Conservation (phyloP, 1,284 basidiomycete genomes). For the Sporisorium scitamineum region DNA sequence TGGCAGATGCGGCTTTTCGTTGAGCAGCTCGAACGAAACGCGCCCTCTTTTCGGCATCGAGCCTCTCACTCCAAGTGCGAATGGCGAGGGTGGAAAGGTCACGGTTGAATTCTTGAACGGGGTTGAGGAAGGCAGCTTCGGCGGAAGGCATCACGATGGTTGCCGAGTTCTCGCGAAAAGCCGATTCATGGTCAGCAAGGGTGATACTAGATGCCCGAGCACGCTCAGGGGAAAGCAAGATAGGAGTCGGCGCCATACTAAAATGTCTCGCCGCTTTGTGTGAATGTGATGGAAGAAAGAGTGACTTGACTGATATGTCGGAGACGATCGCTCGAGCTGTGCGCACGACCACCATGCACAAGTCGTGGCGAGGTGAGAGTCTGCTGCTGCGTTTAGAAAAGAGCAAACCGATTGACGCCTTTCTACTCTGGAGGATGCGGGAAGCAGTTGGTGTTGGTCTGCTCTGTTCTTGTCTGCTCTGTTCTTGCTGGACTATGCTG, state of each 20-base stretch:
- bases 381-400: background rate
- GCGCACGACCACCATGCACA: conserved; percentile 29
- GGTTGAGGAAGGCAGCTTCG: conserved; percentile 84
- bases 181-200: conserved; percentile 55
- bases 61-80: conserved; percentile 81
- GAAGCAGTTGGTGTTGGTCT: too few species aligned
- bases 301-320: conserved; percentile 10
- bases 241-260: conserved; percentile 64
- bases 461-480: too few species aligned
- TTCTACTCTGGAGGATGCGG: too few species aligned
- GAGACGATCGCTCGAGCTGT: conserved; percentile 21
- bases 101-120: conserved; percentile 98
- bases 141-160: conserved; percentile 67
- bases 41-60: conserved; percentile 77
- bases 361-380: background rate
- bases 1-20: conserved; percentile 36
- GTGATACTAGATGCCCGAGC: conserved; percentile 59
- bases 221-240: conserved; percentile 55
- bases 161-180: conserved; percentile 65
- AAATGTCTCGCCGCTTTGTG: background rate
- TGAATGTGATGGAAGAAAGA: background rate
- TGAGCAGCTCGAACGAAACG: conserved; percentile 74
- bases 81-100: conserved; percentile 93
- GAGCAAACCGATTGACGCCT: too few species aligned
- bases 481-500: background rate